These are phyloP conservation scores for Globisporangium canariense DNA, from an alignment of 352 stramenopile genomes.

Conservation along the genomic window DNA sequence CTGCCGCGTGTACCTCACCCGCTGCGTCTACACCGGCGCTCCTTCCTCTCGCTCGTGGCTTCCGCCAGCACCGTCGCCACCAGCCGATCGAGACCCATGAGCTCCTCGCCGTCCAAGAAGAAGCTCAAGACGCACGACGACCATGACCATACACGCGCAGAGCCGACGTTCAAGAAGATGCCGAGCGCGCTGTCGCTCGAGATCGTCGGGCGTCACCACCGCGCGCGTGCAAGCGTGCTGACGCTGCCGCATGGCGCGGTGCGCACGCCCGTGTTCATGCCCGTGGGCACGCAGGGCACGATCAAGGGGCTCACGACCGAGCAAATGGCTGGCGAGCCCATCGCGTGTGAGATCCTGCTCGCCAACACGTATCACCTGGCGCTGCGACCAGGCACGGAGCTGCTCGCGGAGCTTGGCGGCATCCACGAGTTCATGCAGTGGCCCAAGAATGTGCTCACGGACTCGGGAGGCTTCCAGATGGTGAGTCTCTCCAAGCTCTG, in stretches of 20 bases:
- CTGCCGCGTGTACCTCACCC: neutral
- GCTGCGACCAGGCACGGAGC: slow-evolving; percentile 89
- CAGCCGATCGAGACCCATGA: slow-evolving; percentile 13
- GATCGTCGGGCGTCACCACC: slow-evolving; percentile 41
- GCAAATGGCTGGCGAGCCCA: slow-evolving; percentile 65
- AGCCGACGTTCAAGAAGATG: slow-evolving; percentile 29
- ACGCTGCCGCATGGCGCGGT: slow-evolving; percentile 85
- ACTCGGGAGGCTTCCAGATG: slow-evolving; percentile 99
- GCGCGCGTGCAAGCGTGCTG: slow-evolving; percentile 71
- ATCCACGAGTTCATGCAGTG: slow-evolving; percentile 97
- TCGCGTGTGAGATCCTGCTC: slow-evolving; percentile 92
- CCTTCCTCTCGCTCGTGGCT: neutral
- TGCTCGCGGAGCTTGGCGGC: slow-evolving; percentile 81
- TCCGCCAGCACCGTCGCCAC: neutral
- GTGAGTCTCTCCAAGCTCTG: slow-evolving; percentile 94
- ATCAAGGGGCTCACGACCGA: slow-evolving; percentile 92
- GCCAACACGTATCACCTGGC: slow-evolving; percentile 98
- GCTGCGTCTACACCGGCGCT: neutral
- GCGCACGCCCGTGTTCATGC: slow-evolving; percentile 95
- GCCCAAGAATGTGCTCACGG: slow-evolving; percentile 93
- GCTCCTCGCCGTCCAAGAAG: slow-evolving; percentile 15
- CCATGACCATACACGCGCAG: neutral
- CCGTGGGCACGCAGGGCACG: slow-evolving; percentile 95
- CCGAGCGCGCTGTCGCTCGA: slow-evolving; percentile 46
- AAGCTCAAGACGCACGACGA: slow-evolving; percentile 17